Conservation (phyloP, 2,329 filamentous ascomycete species). For the Hypoxylon sp. region DNA sequence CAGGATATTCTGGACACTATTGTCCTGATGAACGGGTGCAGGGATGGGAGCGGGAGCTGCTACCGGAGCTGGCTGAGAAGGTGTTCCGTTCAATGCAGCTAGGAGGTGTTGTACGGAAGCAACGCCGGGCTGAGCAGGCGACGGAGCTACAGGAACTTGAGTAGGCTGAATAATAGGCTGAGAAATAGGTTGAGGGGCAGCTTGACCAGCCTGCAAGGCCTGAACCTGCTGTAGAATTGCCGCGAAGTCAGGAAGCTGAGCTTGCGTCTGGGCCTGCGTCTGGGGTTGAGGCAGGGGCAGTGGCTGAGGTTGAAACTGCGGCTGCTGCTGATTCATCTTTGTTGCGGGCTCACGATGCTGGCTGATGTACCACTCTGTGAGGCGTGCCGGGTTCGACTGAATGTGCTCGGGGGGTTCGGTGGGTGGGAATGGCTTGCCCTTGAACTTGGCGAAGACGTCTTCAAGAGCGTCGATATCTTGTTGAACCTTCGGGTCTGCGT, state of each 20-base stretch:
- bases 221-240: slow-evolving; percentile 49
- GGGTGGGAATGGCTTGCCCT: slow-evolving; percentile 63
- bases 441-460: slow-evolving; percentile 57
- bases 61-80: slow-evolving; percentile 7
- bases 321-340: slow-evolving; percentile 57
- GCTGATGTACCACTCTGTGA: slow-evolving; percentile 67
- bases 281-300: too few relatives aligned
- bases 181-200: slow-evolving; percentile 18
- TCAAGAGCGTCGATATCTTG: slow-evolving; percentile 60
- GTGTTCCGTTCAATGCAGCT: background rate
- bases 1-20: slow-evolving; percentile 9
- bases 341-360: slow-evolving; percentile 58
- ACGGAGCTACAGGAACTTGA: slow-evolving; percentile 40
- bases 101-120: slow-evolving; percentile 3
- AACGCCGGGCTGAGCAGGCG: slow-evolving; percentile 31
- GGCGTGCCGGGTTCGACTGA: slow-evolving; percentile 59
- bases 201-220: slow-evolving; percentile 43
- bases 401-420: slow-evolving; percentile 67
- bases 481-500: slow-evolving; percentile 60
- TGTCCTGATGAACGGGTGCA: slow-evolving; percentile 24
- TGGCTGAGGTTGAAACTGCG: slow-evolving; percentile 35
- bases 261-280: background rate
- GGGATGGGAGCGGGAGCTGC: slow-evolving; percentile 7
- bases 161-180: slow-evolving; percentile 41
- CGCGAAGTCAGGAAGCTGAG: background rate